Conservation (phyloP, 495 filamentous ascomycete genomes). For the Aspergillus heteromorphus region DNA sequence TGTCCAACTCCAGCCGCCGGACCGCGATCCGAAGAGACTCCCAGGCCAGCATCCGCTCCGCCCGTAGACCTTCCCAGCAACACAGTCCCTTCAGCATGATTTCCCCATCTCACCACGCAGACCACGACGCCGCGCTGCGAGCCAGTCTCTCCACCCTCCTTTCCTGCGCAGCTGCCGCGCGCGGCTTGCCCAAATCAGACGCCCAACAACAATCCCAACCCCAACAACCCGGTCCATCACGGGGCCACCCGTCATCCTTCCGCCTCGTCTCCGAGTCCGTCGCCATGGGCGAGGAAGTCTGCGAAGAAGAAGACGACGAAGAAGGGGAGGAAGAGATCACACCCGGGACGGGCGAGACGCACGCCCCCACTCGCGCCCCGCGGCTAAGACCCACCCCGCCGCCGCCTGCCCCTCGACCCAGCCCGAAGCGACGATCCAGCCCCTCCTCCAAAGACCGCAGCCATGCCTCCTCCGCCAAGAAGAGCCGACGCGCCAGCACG, state of each 20-base stretch:
- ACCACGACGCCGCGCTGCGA: slow-evolving; percentile 88
- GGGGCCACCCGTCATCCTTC: slow-evolving; percentile 31
- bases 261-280: slow-evolving; percentile 75
- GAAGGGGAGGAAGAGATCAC: slow-evolving; percentile 26
- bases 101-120: slow-evolving; percentile 71
- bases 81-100: slow-evolving; percentile 58
- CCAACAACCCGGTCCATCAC: slow-evolving; percentile 16
- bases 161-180: slow-evolving; percentile 82
- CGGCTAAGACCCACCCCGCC: slow-evolving; percentile 17
- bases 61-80: slow-evolving; percentile 30
- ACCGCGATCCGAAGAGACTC: slow-evolving; percentile 35
- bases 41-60: slow-evolving; percentile 25
- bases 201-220: slow-evolving; percentile 25
- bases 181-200: slow-evolving; percentile 67
- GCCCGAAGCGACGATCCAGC: slow-evolving; percentile 42
- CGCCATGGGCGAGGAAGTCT: slow-evolving; percentile 49
- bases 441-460: slow-evolving; percentile 49
- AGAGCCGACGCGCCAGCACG: slow-evolving; percentile 43
- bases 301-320: slow-evolving; percentile 29
- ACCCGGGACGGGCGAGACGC: slow-evolving; percentile 12
- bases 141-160: slow-evolving; percentile 92
- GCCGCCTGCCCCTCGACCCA: slow-evolving; percentile 28
- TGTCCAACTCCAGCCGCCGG: slow-evolving; percentile 36
- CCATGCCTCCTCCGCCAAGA: slow-evolving; percentile 45
- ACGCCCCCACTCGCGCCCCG: slow-evolving; percentile 16